A percentile compares a stretch with the other conserved stretches of the same genome.
Evolutionary conservation across 768 basidiomycete species (phyloP).

Genomic region (Russula foetens): DNA sequence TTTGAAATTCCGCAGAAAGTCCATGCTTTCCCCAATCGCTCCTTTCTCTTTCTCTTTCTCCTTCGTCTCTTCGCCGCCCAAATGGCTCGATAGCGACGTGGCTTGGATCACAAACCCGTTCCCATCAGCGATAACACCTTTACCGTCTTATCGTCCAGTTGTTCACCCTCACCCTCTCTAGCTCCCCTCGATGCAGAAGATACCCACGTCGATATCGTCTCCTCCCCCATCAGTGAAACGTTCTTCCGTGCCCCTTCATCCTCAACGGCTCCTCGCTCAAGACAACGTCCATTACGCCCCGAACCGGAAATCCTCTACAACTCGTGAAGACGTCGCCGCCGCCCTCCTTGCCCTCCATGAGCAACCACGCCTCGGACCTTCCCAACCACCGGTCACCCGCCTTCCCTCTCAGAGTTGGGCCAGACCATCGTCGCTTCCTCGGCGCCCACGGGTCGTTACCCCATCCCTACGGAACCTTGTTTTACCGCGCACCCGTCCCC

Average conservation of each 20-base stretch:
- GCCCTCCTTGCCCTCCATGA: conserved; percentile 15
- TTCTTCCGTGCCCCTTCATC: conserved; percentile 3
- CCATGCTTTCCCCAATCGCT: conserved; percentile 6
- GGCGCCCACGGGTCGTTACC: conserved; percentile 4
- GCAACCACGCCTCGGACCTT: conserved; percentile 12
- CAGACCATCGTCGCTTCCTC: neutral
- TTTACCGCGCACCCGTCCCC: conserved; percentile 11
- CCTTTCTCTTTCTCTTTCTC: neutral
- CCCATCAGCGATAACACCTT: conserved; percentile 18
- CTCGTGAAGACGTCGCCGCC: conserved; percentile 16
- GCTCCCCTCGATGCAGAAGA: conserved; percentile 16
- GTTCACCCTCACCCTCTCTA: conserved; percentile 16
- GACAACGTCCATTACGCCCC: neutral
- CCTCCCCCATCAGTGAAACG: conserved; percentile 13
- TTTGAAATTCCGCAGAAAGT: conserved; percentile 14
- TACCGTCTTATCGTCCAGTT: conserved; percentile 8
- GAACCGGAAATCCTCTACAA: neutral
- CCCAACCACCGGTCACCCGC: neutral
- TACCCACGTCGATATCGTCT: conserved; percentile 16
- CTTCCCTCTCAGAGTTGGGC: neutral
- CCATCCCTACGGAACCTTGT: conserved; percentile 13
- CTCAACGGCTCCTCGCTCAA: neutral
- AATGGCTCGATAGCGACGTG: conserved; percentile 18
- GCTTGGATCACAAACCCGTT: conserved; percentile 16
- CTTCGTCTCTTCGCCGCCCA: conserved; percentile 4